These are phyloP conservation scores for Agrostemma githago DNA, from an alignment of 148 eudicot species.

Conservation along the genomic window DNA sequence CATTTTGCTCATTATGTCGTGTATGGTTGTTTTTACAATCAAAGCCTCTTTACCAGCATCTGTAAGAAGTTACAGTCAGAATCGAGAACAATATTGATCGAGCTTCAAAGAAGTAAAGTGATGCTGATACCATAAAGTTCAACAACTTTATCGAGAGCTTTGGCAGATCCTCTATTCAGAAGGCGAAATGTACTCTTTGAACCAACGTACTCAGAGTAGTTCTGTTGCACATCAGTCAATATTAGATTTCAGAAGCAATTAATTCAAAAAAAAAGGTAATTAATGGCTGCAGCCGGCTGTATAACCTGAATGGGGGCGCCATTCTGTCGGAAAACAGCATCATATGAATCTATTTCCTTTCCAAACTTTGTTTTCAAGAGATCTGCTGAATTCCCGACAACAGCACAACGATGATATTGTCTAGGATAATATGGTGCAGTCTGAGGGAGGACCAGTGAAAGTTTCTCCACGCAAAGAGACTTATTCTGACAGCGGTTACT, in stretches of 20 bases:
- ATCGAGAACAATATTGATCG: background rate
- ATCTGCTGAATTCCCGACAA: conserved; percentile 95
- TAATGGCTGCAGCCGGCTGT: conserved; percentile 1
- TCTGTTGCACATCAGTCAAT: conserved; percentile 41
- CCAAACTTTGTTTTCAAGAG: conserved; percentile 90
- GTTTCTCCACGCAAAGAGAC: conserved; percentile 90
- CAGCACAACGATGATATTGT: conserved; percentile 82
- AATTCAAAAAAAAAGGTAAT: background rate
- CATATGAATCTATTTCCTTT: conserved; percentile 82
- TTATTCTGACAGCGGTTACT: conserved; percentile 76
- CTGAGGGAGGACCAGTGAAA: conserved; percentile 81
- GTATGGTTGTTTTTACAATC: conserved; percentile 89
- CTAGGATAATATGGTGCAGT: conserved; percentile 80
- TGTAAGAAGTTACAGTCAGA: conserved; percentile 30
- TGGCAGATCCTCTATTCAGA: conserved; percentile 97
- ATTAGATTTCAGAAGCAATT: background rate
- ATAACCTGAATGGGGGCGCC: conserved; percentile 95
- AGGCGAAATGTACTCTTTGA: conserved; percentile 94
- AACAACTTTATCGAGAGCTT: conserved; percentile 98
- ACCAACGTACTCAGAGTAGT: conserved; percentile 81
- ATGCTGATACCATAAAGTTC: conserved; percentile 76
- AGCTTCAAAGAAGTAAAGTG: conserved; percentile 19
- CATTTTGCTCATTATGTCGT: conserved; percentile 98
- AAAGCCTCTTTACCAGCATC: conserved; percentile 90
- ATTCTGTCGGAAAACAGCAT: conserved; percentile 80